Base-by-base conservation (phyloP, 2,329 filamentous ascomycete species). In the Arachnopeziza araneosa region DNA sequence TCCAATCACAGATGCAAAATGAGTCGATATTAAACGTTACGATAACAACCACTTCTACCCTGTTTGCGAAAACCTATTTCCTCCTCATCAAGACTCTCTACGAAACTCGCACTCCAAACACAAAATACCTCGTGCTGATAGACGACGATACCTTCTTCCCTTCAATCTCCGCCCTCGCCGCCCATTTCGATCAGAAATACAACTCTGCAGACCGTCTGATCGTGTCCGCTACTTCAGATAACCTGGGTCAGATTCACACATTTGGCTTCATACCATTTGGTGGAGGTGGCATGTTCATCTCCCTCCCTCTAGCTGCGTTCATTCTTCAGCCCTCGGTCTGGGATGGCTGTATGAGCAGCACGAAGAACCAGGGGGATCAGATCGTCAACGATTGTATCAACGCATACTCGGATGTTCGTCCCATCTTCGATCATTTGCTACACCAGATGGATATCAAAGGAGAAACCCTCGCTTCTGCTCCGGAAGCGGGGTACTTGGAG, bases 101-200 rank as follows among this genome's bases (percentile, higher is more conserved):
- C 58, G 63, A 68, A 6, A 22, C 61, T 2, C 59, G 65, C 1
- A 64, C 64, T 0, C 57, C 60, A 14, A 44, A 63, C 1, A 70
- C 68, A 17, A 57, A 67, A 59, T 71, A 67, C 67, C 55, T 71
- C 9, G 66, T 63, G 5, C 52, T 71, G 10, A 62, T 68, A 50
- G 69, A 71, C 51, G 69, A 71, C 56, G 68, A 71, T 54, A 71
- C 69, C 22, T 71, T 71, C 54, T 36, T 69, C 44, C 65, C 68
- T 7, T 70, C 68, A 3, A 56, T 71, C 1, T 61, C 64, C 2
- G 59, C 61, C 10, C 64, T 71, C 12, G 51, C 68, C 7, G 36
- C 56, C 0, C 66, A 68, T 32, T 56, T 71, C 24, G 59, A 62
- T 10, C 59, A 51, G 19, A 50, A 57, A 1, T 70, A 69, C 58